Percentiles rank a stretch among this genome's conserved stretches.
Evolutionary conservation across 768 basidiomycete species (phyloP).

Genomic region (Ephemerocybe angulata): DNA sequence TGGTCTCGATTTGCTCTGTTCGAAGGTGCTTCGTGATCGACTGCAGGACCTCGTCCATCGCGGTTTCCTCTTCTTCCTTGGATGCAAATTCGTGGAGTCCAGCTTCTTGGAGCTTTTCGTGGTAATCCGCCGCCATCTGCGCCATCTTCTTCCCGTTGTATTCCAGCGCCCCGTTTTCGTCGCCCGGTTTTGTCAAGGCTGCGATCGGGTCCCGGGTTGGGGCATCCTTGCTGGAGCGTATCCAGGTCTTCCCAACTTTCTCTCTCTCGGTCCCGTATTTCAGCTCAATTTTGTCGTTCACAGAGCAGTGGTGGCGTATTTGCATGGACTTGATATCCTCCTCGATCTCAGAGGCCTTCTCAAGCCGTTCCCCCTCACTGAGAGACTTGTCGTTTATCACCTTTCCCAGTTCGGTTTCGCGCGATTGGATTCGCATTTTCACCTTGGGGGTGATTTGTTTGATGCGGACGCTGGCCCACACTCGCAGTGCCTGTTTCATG

Average conservation of each 20-base stretch:
- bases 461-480: no score
- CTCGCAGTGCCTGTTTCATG: no score
- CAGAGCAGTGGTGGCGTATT: not conserved
- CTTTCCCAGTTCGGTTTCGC: no score
- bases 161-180: slow-evolving; percentile 11
- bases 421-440: no score
- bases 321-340: not conserved
- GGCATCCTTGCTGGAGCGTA: slow-evolving; percentile 3
- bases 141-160: slow-evolving; percentile 28
- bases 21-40: not conserved
- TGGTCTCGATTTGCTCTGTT: not conserved
- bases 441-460: no score
- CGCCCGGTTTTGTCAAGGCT: slow-evolving; percentile 2
- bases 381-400: no score
- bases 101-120: slow-evolving; percentile 24
- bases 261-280: slow-evolving; percentile 9
- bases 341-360: not conserved
- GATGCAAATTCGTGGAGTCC: slow-evolving; percentile 5
- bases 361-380: no score
- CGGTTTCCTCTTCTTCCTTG: not conserved
- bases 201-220: slow-evolving; percentile 10
- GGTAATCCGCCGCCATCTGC: slow-evolving; percentile 22
- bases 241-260: slow-evolving; percentile 10
- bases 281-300: not conserved
- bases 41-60: not conserved